Conservation (phyloP, 257 asterid species). For the Plectranthus barbatus region DNA sequence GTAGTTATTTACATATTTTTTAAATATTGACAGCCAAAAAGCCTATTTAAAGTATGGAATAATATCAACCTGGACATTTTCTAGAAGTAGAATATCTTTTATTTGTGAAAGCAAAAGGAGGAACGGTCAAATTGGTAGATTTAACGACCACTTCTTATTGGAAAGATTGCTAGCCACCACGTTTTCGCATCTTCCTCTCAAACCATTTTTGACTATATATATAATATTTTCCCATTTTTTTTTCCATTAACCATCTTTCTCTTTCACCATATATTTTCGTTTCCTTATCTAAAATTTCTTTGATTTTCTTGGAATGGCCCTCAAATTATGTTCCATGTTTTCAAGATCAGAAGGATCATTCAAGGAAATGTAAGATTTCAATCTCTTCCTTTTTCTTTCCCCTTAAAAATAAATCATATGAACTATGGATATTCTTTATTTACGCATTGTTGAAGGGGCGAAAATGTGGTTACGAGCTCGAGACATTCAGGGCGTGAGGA, state of each 20-base stretch:
- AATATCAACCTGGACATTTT: background rate
- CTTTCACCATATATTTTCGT: background rate
- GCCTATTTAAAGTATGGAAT: background rate
- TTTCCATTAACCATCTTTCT: conserved; percentile 9
- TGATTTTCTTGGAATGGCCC: conserved; percentile 32
- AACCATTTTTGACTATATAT: background rate
- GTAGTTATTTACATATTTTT: too few relatives aligned
- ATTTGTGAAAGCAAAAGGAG: background rate
- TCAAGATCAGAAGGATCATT: conserved; percentile 25
- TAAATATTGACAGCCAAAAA: background rate
- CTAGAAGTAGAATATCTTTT: background rate
- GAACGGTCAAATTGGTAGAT: conserved; percentile 9
- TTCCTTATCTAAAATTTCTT: background rate
- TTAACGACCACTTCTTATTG: conserved; percentile 6
- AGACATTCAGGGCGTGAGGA: conserved; percentile 30
- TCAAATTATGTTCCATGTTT: conserved; percentile 40
- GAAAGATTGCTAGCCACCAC: background rate
- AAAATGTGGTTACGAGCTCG: conserved; percentile 3
- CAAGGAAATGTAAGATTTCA: conserved; percentile 29
- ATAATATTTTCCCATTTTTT: background rate
- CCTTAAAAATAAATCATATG: too few relatives aligned
- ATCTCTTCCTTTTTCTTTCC: background rate
- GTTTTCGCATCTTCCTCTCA: background rate
- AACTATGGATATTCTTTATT: too few relatives aligned
- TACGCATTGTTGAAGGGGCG: conserved; percentile 23